A percentile compares a stretch with the other conserved stretches of the same genome.
These are phyloP conservation scores for Phytopythium cucurbitacearum DNA, from an alignment of 352 stramenopile genomes.

Conservation along the genomic window DNA sequence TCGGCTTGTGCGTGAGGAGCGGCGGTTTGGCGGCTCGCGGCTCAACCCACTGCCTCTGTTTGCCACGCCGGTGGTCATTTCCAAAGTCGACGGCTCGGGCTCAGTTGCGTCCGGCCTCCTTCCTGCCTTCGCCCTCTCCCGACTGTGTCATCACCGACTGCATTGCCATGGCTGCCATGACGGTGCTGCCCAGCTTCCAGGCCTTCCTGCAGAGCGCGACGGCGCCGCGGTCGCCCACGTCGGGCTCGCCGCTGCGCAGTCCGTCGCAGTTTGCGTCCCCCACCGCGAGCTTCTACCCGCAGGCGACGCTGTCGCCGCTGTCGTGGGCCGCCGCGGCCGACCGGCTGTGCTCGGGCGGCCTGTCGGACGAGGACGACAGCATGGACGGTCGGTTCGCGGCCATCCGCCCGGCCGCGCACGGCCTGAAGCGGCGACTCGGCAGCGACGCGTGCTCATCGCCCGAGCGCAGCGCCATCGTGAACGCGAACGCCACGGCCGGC, in stretches of 20 bases:
- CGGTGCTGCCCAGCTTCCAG: conserved; percentile 52
- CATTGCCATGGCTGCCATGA: conserved; percentile 27
- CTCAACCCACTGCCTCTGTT: no score
- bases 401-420: conserved; percentile 6
- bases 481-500: conserved; percentile 8
- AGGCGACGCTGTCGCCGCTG: conserved; percentile 1
- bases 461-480: conserved; percentile 4
- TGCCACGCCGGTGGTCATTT: conserved; percentile 17
- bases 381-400: background rate
- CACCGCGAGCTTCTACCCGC: background rate
- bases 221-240: conserved; percentile 15
- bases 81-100: conserved; percentile 14
- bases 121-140: no score
- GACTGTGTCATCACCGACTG: no score
- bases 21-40: no score
- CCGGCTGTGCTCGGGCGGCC: conserved; percentile 12
- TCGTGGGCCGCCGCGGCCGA: conserved; percentile 5
- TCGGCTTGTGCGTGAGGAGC: no score
- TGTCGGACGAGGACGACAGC: conserved; percentile 23
- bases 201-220: conserved; percentile 42
- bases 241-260: conserved; percentile 12
- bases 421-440: conserved; percentile 22
- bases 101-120: conserved; percentile 2
- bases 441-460: conserved; percentile 10
- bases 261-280: conserved; percentile 6